Conservation (phyloP, 371 early-diverging fungal genomes). For the Batkoa obscura region DNA sequence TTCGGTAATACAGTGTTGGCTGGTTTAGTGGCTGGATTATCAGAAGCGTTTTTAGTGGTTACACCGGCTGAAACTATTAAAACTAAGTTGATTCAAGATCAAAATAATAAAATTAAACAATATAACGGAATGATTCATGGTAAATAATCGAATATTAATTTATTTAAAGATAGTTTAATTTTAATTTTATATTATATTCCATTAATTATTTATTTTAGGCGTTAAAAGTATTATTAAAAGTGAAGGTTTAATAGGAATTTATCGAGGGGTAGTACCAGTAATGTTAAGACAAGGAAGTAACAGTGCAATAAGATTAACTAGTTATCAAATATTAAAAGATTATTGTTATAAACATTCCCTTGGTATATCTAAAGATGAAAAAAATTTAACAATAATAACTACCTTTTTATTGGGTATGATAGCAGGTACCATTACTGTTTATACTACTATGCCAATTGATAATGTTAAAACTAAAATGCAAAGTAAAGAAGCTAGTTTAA, state of each 20-base stretch:
- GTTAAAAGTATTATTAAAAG: conserved; percentile 32
- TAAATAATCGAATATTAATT: no score
- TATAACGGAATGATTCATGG: conserved; percentile 71
- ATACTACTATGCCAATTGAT: conserved; percentile 86
- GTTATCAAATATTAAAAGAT: conserved; percentile 59
- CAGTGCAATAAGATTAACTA: conserved; percentile 72
- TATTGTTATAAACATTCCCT: neutral
- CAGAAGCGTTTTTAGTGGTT: conserved; percentile 67
- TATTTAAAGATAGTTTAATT: no score
- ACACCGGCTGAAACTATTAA: conserved; percentile 85
- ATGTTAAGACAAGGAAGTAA: conserved; percentile 86
- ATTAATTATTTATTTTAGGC: conserved; percentile 10
- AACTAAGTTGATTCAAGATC: conserved; percentile 71
- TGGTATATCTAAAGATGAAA: neutral
- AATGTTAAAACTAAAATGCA: conserved; percentile 92
- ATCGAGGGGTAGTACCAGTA: conserved; percentile 74
- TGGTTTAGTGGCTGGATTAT: conserved; percentile 77
- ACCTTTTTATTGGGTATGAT: conserved; percentile 56
- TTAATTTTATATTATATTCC: neutral
- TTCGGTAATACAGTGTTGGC: conserved; percentile 44
- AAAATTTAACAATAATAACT: conserved; percentile 7
- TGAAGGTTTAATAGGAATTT: conserved; percentile 69
- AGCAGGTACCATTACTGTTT: conserved; percentile 80
- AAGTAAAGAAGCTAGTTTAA: conserved; percentile 35
- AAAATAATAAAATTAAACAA: conserved; percentile 33